These are phyloP conservation scores for Kodamaea nitidulidarum DNA, from an alignment of 805 yeast genomes.

Conservation along the genomic window DNA sequence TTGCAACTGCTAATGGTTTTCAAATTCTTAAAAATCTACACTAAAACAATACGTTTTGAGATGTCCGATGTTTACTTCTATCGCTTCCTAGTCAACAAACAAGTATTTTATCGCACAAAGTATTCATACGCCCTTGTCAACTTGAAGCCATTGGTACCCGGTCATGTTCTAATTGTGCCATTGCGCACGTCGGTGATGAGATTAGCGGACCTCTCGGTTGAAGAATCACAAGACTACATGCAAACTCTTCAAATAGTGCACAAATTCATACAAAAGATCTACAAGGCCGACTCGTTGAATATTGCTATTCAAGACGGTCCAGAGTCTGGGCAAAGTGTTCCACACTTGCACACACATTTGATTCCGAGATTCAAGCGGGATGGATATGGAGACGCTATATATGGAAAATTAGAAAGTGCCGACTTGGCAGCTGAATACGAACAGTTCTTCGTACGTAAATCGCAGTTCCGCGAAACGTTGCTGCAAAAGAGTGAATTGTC, in stretches of 20 bases:
- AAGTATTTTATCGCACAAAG: constrained; percentile 56
- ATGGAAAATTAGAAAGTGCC: constrained; percentile 54
- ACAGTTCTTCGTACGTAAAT: constrained; percentile 27
- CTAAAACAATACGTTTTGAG: too few species aligned
- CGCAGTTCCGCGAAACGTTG: constrained; percentile 2
- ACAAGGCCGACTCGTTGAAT: constrained; percentile 79
- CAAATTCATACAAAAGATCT: constrained; percentile 58
- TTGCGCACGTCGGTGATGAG: constrained; percentile 56
- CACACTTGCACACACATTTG: constrained; percentile 91
- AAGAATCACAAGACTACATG: constrained; percentile 78
- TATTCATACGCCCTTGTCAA: constrained; percentile 84
- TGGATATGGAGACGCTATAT: constrained; percentile 65
- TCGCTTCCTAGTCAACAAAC: constrained; percentile 52
- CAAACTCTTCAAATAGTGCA: constrained; percentile 68
- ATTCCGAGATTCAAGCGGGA: constrained; percentile 75
- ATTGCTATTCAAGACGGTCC: constrained; percentile 96
- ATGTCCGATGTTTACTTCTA: constrained; percentile 42
- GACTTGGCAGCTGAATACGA: constrained; percentile 41
- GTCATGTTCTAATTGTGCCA: constrained; percentile 87
- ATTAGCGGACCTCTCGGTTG: constrained; percentile 63
- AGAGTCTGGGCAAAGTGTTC: constrained; percentile 93
- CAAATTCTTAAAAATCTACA: too few species aligned
- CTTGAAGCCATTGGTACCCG: constrained; percentile 87
- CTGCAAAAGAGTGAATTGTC: constrained; percentile 16
- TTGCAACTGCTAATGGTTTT: too few species aligned